A percentile compares a stretch with the other conserved stretches of the same genome.
phyloP scores from a whole-genome alignment of 371 early-diverging fungal genomes.

The Rhizopus arrhizus region DNA sequence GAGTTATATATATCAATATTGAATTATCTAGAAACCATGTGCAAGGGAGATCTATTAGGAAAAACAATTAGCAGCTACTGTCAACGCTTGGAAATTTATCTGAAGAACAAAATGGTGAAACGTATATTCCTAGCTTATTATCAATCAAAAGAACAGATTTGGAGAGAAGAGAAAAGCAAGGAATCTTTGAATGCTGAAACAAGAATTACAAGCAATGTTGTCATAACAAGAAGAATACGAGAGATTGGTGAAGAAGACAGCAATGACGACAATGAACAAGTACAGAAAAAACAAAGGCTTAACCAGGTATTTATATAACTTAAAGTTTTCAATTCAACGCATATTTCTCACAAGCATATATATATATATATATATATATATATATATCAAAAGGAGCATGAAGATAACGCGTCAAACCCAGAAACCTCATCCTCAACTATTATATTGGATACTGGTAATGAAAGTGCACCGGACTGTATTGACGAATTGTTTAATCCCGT shows the following conservation, averaged over 20 bases:
- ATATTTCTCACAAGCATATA: constrained; percentile 7
- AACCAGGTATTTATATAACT: constrained; percentile 15
- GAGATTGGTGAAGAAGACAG: constrained; percentile 15
- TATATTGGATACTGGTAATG: constrained; percentile 16
- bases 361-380: constrained; percentile 7
- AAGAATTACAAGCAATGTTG: constrained; percentile 15
- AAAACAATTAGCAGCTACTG: constrained; percentile 11
- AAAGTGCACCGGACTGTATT: constrained; percentile 14
- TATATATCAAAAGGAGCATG: constrained; percentile 13
- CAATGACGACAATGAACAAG: constrained; percentile 19
- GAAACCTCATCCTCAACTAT: constrained; percentile 14
- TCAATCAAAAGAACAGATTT: constrained; percentile 16
- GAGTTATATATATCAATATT: constrained; percentile 10
- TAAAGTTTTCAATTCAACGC: constrained; percentile 16
- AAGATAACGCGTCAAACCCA: constrained; percentile 14
- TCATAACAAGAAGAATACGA: constrained; percentile 15
- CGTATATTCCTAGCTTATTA: constrained; percentile 11
- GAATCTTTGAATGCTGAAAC: constrained; percentile 17
- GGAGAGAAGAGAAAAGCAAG: constrained; percentile 19
- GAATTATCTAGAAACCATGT: constrained; percentile 10
- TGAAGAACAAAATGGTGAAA: constrained; percentile 15
- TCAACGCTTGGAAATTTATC: constrained; percentile 18
- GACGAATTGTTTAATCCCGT: constrained; percentile 16
- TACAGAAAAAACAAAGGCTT: constrained; percentile 18
- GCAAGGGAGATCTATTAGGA: constrained; percentile 10